Evolutionary conservation across 805 yeast species (phyloP).

Genomic region (Ogataea corticis): DNA sequence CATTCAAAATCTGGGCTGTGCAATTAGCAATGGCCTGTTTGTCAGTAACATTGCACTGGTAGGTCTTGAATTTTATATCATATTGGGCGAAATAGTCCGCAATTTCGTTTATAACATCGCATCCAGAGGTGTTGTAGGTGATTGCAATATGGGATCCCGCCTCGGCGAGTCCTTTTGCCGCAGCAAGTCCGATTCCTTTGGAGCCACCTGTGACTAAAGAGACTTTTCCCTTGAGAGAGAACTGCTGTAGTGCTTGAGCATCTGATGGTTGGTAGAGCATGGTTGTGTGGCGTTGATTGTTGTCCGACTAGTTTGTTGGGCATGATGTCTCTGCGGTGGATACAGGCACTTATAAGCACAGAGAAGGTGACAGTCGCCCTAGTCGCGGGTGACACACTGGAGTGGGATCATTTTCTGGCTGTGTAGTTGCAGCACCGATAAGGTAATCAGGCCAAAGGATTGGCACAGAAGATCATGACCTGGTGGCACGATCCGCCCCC

Average conservation of each 20-base stretch:
- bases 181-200: slow-evolving; percentile 56
- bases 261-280: no score
- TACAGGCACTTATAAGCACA: no score
- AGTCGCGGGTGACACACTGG: no score
- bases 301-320: no score
- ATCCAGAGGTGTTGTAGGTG: slow-evolving; percentile 33
- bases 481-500: no score
- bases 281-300: no score
- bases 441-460: no score
- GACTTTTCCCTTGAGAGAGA: slow-evolving; percentile 42
- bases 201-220: slow-evolving; percentile 57
- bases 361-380: no score
- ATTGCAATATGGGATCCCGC: slow-evolving; percentile 46
- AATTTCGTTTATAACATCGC: slow-evolving; percentile 14
- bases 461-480: no score
- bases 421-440: no score
- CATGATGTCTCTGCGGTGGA: no score
- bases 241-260: slow-evolving; percentile 22
- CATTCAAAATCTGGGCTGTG: slow-evolving; percentile 30
- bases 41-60: slow-evolving; percentile 36
- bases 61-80: slow-evolving; percentile 23
- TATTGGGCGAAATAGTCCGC: slow-evolving; percentile 10
- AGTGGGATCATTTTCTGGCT: no score
- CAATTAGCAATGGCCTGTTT: slow-evolving; percentile 31
- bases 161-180: slow-evolving; percentile 52